Evolutionary conservation across 371 early-diverging fungal species (phyloP).

Genomic region (Syncephalis plumigaleata): DNA sequence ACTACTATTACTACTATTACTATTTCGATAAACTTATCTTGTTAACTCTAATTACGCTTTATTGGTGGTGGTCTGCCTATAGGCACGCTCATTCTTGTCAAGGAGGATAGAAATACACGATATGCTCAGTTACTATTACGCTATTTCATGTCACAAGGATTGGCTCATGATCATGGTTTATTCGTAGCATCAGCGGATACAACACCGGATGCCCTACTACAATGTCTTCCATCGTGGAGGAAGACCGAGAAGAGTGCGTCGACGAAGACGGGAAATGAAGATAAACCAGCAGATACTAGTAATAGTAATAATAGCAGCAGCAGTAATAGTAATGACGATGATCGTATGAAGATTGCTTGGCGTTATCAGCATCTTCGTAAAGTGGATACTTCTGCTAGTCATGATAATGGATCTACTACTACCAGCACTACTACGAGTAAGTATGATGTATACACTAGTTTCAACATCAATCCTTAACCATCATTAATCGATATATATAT

Average conservation of each 20-base stretch:
- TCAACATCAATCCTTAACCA: no score
- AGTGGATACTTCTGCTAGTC: conserved; percentile 23
- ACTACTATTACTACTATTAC: neutral
- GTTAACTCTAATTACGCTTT: conserved; percentile 6
- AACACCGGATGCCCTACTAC: conserved; percentile 24
- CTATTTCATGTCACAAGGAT: conserved; percentile 75
- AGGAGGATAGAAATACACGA: conserved; percentile 65
- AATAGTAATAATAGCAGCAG: conserved; percentile 4
- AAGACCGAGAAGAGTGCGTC: conserved; percentile 20
- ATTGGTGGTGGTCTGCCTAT: conserved; percentile 75
- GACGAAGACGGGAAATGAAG: conserved; percentile 4
- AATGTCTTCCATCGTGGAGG: conserved; percentile 14
- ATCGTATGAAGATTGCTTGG: conserved; percentile 84
- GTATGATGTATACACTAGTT: neutral
- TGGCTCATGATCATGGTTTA: conserved; percentile 56
- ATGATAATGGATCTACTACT: no score
- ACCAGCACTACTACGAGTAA: no score
- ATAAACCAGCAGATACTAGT: neutral
- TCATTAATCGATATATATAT: neutral
- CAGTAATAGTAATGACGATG: conserved; percentile 18
- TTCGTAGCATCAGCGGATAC: conserved; percentile 48
- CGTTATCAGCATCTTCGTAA: conserved; percentile 66
- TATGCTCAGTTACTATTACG: conserved; percentile 65
- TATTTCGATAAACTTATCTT: no score
- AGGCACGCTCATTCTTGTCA: conserved; percentile 59